A percentile compares a stretch with the other conserved stretches of the same genome.
Evolutionary conservation across 768 basidiomycete species (phyloP).

Genomic region (Lactarius indigo): DNA sequence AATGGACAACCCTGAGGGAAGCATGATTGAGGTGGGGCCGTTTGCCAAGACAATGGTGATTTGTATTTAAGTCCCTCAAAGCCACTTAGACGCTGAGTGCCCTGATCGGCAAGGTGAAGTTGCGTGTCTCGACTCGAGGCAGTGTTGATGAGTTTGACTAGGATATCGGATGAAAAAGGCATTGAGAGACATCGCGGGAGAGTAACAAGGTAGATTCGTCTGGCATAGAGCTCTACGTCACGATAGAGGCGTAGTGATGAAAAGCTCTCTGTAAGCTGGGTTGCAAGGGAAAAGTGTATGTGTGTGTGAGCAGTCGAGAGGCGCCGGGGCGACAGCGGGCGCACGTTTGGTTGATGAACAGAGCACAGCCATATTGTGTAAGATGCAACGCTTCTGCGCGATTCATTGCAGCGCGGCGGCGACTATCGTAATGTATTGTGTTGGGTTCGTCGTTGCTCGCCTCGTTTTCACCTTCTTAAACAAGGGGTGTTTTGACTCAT

Average conservation of each 20-base stretch:
- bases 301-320: background rate
- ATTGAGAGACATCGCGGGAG: background rate
- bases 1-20: background rate
- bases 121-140: background rate
- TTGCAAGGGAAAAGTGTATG: background rate
- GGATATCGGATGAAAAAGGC: background rate
- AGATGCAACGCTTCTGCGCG: too few species aligned
- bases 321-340: background rate
- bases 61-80: background rate
- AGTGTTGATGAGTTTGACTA: background rate
- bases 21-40: conserved; percentile 1
- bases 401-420: too few species aligned
- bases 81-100: background rate
- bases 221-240: too few species aligned
- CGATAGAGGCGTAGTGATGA: background rate
- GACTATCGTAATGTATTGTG: too few species aligned
- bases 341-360: background rate
- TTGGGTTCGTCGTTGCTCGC: too few species aligned
- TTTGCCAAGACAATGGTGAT: background rate
- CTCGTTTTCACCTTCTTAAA: too few species aligned
- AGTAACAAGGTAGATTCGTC: background rate
- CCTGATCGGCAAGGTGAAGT: background rate
- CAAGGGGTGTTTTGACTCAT: too few species aligned
- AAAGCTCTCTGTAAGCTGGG: background rate
- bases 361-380: too few species aligned